Evolutionary conservation across 805 yeast genomes (phyloP), one percentile per base, ranked within the genome.

Genomic region (Danielia oregonensis): DNA sequence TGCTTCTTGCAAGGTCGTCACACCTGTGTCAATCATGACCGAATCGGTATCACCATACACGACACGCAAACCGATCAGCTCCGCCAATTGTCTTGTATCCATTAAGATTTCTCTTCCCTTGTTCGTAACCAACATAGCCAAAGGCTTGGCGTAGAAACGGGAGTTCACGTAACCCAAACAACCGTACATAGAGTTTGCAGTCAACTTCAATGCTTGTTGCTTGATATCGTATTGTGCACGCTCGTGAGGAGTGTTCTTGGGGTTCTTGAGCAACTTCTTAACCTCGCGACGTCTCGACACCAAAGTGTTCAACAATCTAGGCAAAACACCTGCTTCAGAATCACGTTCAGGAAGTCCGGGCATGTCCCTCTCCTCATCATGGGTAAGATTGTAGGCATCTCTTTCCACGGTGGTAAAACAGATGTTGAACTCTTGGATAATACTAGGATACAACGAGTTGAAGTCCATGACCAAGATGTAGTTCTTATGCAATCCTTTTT

Each of bases 131-230:
- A 93, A 69, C 89, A 86, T 86, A 4, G 98, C 98, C 48, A 93
- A 69, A 0, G 97, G 96, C 53, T 86, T 83, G 9, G 98, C 98
- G 54, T 89, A 91, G 59, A 93, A 93, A 52, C 98, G 75, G 15
- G 97, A 87, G 50, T 83, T 76, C 5, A 83, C 84, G 58, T 81
- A 89, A 48, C 98, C 98, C 50, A 93, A 73, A 74, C 97, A 93
- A 55, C 98, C 98, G 64, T 93, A 93, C 97, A 93, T 91, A n/a
- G 98, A 93, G 62, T 93, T 93, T 18, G 98, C 98, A 2, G 98
- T 94, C 55, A 93, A 71, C 58, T 93, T 93, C 56, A 93, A 74
- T 0, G 98, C 97, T 57, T 84, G 94, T 61, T 93, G 98, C 54
- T 89, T 86, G 54, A 89, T 88, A 58, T 93, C 97, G 69, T 83